Conservation (phyloP, 164 flowering plant species). For the Cinnamomum micranthum region DNA sequence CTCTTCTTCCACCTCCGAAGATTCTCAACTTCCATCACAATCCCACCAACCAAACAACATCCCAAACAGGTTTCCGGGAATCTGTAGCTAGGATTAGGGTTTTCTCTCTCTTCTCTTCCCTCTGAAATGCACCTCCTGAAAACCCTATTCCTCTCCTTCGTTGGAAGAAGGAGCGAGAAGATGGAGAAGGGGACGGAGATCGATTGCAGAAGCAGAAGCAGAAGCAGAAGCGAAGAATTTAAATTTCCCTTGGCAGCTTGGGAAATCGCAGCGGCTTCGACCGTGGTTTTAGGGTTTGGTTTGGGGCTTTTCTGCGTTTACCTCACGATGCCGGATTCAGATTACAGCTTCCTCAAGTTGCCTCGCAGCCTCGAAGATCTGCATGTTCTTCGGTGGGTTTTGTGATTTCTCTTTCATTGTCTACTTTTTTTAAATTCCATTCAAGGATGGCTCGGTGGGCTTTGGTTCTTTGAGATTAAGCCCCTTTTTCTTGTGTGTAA, state of each 20-base stretch:
- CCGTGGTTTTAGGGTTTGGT: slow-evolving; percentile 49
- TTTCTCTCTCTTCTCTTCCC: not conserved
- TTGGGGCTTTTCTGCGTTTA: slow-evolving; percentile 67
- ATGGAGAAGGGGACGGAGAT: slow-evolving; percentile 15
- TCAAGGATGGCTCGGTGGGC: no score
- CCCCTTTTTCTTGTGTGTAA: not conserved
- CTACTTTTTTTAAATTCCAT: not conserved
- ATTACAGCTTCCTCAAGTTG: slow-evolving; percentile 90
- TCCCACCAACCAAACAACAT: not conserved
- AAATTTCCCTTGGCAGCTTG: slow-evolving; percentile 53
- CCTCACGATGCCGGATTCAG: slow-evolving; percentile 82
- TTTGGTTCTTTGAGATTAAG: no score
- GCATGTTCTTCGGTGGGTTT: slow-evolving; percentile 63
- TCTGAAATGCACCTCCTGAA: not conserved
- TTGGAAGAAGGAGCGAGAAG: not conserved
- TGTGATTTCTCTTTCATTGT: not conserved
- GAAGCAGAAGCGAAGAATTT: slow-evolving; percentile 2
- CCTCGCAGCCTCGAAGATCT: slow-evolving; percentile 88
- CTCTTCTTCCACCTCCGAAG: no score
- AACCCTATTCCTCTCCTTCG: not conserved
- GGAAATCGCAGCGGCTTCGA: slow-evolving; percentile 58
- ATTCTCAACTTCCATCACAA: no score
- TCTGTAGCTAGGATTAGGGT: not conserved
- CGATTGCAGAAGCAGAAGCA: not conserved
- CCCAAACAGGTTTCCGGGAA: not conserved